phyloP scores from a whole-genome alignment of 345 rosid genomes.

The Kandelia obovata region DNA sequence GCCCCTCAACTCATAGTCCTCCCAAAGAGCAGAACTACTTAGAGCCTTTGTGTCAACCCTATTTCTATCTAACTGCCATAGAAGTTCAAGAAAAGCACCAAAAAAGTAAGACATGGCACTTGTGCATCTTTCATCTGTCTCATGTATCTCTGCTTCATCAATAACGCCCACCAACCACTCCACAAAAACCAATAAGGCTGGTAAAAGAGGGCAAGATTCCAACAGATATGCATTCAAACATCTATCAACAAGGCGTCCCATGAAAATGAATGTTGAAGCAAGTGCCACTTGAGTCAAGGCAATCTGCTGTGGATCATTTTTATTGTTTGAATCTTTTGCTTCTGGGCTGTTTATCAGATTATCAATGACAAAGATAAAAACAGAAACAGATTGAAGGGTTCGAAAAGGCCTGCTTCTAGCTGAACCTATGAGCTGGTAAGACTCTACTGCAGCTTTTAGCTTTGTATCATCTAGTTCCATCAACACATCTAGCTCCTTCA shows the following conservation, averaged over 20 bases:
- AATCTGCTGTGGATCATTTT: conserved; percentile 22
- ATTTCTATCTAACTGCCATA: conserved; percentile 35
- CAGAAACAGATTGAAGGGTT: conserved; percentile 59
- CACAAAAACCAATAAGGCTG: conserved; percentile 64
- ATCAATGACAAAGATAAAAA: conserved; percentile 60
- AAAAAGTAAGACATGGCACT: conserved; percentile 58
- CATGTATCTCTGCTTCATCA: conserved; percentile 38
- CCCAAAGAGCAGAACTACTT: conserved; percentile 61
- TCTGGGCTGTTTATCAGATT: conserved; percentile 30
- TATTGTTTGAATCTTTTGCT: conserved; percentile 21
- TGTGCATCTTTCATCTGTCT: conserved; percentile 44
- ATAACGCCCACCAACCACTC: conserved; percentile 60
- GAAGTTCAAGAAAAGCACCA: conserved; percentile 41
- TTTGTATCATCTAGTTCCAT: conserved; percentile 50
- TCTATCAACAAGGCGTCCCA: conserved; percentile 68
- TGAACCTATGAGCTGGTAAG: conserved; percentile 60
- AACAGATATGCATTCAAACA: conserved; percentile 45
- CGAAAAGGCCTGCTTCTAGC: conserved; percentile 65
- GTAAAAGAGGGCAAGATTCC: conserved; percentile 58
- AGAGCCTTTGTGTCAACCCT: conserved; percentile 20
- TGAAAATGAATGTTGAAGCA: conserved; percentile 47
- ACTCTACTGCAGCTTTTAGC: conserved; percentile 45
- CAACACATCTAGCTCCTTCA: conserved; percentile 52
- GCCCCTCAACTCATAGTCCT: conserved; percentile 80
- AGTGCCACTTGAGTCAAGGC: conserved; percentile 38